Evolutionary conservation across 176 grass and related monocot genomes (phyloP).

Genomic region (Thinopyrum elongatum): DNA sequence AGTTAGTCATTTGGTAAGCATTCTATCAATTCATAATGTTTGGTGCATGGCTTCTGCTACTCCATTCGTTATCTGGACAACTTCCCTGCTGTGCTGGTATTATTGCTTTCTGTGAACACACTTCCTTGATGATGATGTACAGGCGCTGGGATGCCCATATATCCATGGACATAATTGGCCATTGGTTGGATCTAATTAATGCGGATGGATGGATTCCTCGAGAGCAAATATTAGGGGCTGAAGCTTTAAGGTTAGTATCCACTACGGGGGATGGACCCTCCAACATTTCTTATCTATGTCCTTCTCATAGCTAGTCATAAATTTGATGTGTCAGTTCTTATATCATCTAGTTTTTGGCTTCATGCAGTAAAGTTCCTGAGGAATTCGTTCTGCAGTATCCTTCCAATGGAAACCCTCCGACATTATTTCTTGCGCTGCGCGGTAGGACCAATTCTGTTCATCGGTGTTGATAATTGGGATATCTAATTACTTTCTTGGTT

Average conservation of each 20-base stretch:
- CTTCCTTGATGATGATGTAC: constrained; percentile 26
- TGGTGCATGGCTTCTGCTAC: background rate
- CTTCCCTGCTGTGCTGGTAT: constrained; percentile 18
- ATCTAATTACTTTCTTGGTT: background rate
- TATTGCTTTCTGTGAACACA: constrained; percentile 11
- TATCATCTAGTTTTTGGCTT: constrained; percentile 36
- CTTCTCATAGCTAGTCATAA: constrained; percentile 7
- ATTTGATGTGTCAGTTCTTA: constrained; percentile 16
- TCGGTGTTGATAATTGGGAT: constrained; percentile 19
- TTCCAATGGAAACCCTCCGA: constrained; percentile 92
- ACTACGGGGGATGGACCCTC: background rate
- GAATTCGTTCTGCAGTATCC: constrained; percentile 97
- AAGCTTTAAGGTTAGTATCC: constrained; percentile 85
- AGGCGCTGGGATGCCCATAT: constrained; percentile 97
- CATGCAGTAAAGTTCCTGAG: constrained; percentile 82
- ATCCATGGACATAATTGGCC: constrained; percentile 93
- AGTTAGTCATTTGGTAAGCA: constrained; percentile 78
- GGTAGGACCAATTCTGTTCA: constrained; percentile 38
- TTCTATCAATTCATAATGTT: constrained; percentile 26
- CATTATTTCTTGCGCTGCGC: constrained; percentile 86
- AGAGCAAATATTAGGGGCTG: constrained; percentile 93
- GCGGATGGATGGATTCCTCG: constrained; percentile 98
- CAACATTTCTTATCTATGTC: background rate
- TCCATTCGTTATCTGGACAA: constrained; percentile 1
- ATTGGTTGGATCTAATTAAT: constrained; percentile 98